Base-by-base conservation (phyloP, 192 early-diverging fungal species). In the Backusella circina region DNA sequence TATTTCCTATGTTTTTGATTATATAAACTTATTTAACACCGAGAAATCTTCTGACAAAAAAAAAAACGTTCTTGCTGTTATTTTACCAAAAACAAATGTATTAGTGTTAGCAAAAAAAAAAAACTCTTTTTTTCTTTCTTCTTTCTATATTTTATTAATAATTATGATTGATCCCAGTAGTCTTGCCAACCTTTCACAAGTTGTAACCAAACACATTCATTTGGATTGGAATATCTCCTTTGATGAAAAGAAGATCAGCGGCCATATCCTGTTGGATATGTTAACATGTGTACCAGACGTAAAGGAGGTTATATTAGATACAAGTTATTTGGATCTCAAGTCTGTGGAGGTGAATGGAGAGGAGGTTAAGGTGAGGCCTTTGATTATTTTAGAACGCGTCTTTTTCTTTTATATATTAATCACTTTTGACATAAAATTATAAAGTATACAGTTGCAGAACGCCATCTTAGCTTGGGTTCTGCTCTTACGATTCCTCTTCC, bases 191-290 rank as follows among this genome's bases (percentile, higher is more conserved):
- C 87, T 92, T 35, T 81, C 87, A 79, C 87, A 93, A 54, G 83
- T 95, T n/a, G 73, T 84, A 47, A 90, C 93, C 18, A 86, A 73
- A 64, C 93, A 96, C 77, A 77, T 93, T 33, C 91, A 94, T 77
- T 86, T 99, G 75, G 80, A 88, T 76, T 87, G 95, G 30, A 81
- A 79, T 0, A 91, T 92, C 66, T 92, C 95, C 78, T 99, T 99
- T 88, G 83, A 79, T 28, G 51, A 77, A 75, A 91, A 92, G 79
- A 80, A 87, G 32, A 82, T 99, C 13, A 65, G 72, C 26, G 96
- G 95, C 23, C 79, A 65, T 13, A 95, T 91, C 3, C 82, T 81
- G 12, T 90, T 94, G 66, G 83, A 83, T 8, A 79, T 95, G 66
- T 67, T 74, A 50, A 87, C 88, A 10, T 75, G 91, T 3, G 77